These are phyloP conservation scores for Phyllosticta paracitricarpa DNA, from an alignment of 2,329 filamentous ascomycete species.

Conservation along the genomic window DNA sequence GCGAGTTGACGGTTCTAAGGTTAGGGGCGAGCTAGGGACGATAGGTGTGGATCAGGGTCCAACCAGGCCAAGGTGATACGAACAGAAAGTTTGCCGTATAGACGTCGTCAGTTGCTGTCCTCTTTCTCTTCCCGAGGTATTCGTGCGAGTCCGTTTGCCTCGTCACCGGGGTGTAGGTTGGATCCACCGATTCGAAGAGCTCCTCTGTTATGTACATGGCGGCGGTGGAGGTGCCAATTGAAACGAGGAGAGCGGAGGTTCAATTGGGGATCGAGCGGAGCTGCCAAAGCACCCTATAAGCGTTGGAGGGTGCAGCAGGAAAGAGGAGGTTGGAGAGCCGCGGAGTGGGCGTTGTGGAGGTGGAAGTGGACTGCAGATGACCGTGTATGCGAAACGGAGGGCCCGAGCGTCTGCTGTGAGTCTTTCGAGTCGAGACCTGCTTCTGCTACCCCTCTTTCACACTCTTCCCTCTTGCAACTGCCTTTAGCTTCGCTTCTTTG, in stretches of 20 bases:
- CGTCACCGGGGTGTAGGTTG: not conserved
- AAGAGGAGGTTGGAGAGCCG: not conserved
- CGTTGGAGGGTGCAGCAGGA: not conserved
- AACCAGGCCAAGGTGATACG: not conserved
- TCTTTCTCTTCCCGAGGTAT: constrained; percentile 4
- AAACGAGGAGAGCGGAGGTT: not conserved
- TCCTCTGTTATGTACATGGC: constrained; percentile 9
- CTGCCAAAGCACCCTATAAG: not conserved
- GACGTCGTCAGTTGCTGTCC: not conserved
- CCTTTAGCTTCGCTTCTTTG: not conserved
- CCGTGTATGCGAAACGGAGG: not conserved
- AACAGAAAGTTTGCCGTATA: constrained; percentile 4
- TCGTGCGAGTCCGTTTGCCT: not conserved
- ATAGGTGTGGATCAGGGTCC: not conserved
- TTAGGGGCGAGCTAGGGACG: not conserved
- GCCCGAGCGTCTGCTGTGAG: not conserved
- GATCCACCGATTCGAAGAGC: constrained; percentile 3
- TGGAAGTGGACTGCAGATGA: not conserved
- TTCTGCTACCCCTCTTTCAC: not conserved
- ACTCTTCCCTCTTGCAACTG: not conserved
- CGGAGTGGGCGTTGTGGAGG: not conserved
- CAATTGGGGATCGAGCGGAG: not conserved
- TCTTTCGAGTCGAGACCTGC: not conserved
- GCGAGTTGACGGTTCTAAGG: not conserved
- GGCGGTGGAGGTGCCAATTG: not conserved